Evolutionary conservation across 2,329 filamentous ascomycete species (phyloP), one percentile per base, ranked within the genome.

Genomic region (Talaromyces sp.): DNA sequence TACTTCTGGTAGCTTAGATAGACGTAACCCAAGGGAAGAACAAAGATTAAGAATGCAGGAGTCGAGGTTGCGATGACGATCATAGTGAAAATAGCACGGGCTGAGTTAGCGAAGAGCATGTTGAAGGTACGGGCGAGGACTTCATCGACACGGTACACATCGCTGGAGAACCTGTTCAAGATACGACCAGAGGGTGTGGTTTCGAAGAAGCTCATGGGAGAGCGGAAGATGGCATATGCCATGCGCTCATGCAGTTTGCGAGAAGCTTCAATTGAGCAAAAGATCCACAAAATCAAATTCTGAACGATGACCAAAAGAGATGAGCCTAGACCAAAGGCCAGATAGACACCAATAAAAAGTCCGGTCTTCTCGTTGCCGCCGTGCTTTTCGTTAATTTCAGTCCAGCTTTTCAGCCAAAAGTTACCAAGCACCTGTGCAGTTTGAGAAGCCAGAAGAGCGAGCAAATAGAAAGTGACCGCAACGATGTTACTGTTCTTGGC

Each of bases 151-250:
- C 79, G 77, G 66, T 83, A 82, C 47, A 83, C 78, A 63, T 83
- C 80, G 68, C 80, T 95, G 14, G 93, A 97, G 73, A 99, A 99
- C 49, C 94, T 84, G 72, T 99, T 99, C 54, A 99, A 80, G 65
- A 99, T 97, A 52, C 95, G 86, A n/a, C 94, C 94, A 57, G 92
- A 88, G 2, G 94, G 94, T 1, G 94, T 99, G 0, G 92, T 96
- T 71, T 99, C 95, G 65, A 99, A 99, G 77, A 99, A 99, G 64
- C 86, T 94, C 94, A 99, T 99, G 49, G 94, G 95, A 33, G 91
- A 95, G 62, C 94, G 85, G 82, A 99, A 99, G 64, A 97, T 97
- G 16, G 94, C 91, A 65, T 89, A 94, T 39, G 93, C 93, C 94
- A 99, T 97, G 60, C 90, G 84, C 76, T 97, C 94, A 71, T 99